phyloP scores from a whole-genome alignment of 2,329 filamentous ascomycete species.

The Lasiodiplodia sp. region DNA sequence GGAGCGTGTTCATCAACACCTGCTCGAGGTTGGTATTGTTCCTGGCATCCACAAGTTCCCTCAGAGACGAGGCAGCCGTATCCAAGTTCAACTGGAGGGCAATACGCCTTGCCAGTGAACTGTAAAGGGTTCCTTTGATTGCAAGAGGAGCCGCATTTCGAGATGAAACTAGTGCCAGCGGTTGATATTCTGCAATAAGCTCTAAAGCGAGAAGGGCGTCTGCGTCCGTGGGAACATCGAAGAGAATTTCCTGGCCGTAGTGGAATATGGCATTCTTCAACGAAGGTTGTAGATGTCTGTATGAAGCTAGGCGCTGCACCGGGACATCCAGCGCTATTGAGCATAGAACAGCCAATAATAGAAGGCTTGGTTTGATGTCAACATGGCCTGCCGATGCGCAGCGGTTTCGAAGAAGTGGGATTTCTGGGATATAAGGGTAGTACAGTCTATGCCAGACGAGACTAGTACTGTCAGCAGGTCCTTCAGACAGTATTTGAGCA shows the following conservation, averaged over 20 bases:
- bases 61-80: neutral
- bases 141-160: constrained; percentile 27
- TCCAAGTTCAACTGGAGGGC: constrained; percentile 18
- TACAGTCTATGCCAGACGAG: constrained; percentile 3
- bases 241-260: neutral
- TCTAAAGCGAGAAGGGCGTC: constrained; percentile 27
- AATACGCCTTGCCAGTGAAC: constrained; percentile 23
- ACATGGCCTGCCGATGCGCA: neutral
- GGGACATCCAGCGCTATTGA: neutral
- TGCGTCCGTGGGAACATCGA: neutral
- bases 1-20: constrained; percentile 11
- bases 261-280: neutral
- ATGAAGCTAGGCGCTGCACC: neutral
- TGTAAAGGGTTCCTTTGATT: constrained; percentile 29
- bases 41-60: neutral
- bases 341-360: neutral
- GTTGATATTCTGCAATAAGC: constrained; percentile 30
- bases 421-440: neutral
- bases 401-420: neutral
- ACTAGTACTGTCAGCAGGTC: neutral
- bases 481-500: neutral
- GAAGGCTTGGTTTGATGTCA: neutral
- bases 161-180: constrained; percentile 22
- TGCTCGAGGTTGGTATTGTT: neutral
- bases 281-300: neutral